These are phyloP conservation scores for Talaromyces amestolkiae DNA, from an alignment of 2,329 filamentous ascomycete species.

Conservation along the genomic window DNA sequence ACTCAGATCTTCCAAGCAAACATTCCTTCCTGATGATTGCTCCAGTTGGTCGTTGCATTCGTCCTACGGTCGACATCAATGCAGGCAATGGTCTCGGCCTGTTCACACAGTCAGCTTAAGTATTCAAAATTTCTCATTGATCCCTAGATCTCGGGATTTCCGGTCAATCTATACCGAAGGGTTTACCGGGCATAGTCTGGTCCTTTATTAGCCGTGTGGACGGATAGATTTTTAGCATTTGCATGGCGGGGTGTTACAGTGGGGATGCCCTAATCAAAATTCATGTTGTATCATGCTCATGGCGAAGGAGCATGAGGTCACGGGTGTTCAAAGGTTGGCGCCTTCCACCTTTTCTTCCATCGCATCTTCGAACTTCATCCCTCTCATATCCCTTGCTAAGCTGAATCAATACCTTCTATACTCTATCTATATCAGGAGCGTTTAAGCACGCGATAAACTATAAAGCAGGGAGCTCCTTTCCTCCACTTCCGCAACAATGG, in stretches of 20 bases:
- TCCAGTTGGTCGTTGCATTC: no score
- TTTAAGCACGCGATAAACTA: neutral
- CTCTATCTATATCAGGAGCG: neutral
- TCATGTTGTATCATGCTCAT: neutral
- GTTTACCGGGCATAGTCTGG: neutral
- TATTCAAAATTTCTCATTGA: no score
- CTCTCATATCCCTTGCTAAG: no score
- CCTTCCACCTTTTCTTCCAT: neutral
- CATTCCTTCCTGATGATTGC: no score
- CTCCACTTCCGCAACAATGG: constrained; percentile 33
- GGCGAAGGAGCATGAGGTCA: constrained; percentile 2
- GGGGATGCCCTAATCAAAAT: constrained; percentile 3
- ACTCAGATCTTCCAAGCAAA: neutral
- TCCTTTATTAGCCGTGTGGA: neutral
- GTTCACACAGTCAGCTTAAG: no score
- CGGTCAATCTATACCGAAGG: neutral
- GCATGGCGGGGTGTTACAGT: constrained; percentile 1
- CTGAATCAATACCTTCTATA: neutral
- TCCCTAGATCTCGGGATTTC: neutral
- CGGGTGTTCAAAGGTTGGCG: neutral
- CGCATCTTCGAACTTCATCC: neutral
- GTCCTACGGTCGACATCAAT: no score
- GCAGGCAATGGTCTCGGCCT: no score
- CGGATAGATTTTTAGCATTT: neutral
- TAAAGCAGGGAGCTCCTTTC: neutral